Base-by-base conservation (phyloP, 192 early-diverging fungal species). In the Linnemannia schmuckeri region DNA sequence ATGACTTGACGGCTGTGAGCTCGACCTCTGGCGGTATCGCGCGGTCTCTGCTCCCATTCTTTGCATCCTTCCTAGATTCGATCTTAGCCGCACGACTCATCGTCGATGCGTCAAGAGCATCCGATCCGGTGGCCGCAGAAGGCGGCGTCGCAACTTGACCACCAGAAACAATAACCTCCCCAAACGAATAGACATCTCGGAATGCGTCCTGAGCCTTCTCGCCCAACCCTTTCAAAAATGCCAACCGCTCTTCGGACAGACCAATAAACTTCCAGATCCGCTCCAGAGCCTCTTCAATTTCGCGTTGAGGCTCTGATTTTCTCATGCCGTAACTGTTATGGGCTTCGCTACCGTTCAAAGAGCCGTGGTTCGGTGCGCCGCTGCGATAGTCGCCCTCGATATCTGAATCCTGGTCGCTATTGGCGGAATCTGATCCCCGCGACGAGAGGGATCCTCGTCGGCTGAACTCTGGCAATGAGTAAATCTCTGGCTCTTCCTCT, bases 401-500 rank as follows among this genome's bases (percentile, higher is more conserved):
- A 30, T 66, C 61, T 4, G 61, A 66, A 35, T 79, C 77, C 37
- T 61, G 13, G 47, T 72, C 61, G 38, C 77, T 79, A 38, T 72
- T 41, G 70, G 72, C 70, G 6, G 71, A 76, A 7, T 81, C 79
- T 10, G 85, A 87, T 10, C 72, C 79, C 10, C 72, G 70, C 3
- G 82, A 83, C 0, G 81, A 73, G 2, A 70, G 22, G 2, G 83
- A 85, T 70, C 66, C 78, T 33, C 74, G 74, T n/a, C 73, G 35
- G 30, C 81, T 77, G 30, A 17, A 55, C 6, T 40, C 33, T 33
- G 15, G 30, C 22, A n/a, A 52, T 10, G 74, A 75, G 17, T 10
- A n/a, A 20, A 42, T 72, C 20, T 27, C n/a, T 22, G 38, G 70
- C 38, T 72, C 70, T 42, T 44, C 35, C 9, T 57, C 38, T 24